Evolutionary conservation across 2,329 filamentous ascomycete species (phyloP).

Genomic region (Boeremia exigua): DNA sequence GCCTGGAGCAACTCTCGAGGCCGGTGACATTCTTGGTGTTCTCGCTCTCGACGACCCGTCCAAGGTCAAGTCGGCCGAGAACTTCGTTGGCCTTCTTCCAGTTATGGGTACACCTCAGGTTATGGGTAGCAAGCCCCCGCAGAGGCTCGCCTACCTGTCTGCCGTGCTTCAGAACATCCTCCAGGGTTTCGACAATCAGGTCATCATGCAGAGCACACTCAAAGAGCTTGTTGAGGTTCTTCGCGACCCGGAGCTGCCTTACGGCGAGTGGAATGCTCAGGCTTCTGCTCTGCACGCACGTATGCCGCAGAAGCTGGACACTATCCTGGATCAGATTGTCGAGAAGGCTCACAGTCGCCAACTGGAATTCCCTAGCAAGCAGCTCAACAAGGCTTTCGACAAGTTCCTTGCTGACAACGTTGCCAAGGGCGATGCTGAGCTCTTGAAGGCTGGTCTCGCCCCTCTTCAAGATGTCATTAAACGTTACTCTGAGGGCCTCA

Average conservation of each 20-base stretch:
- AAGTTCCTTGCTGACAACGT: constrained; percentile 92
- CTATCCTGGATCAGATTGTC: constrained; percentile 80
- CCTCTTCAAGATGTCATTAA: constrained; percentile 81
- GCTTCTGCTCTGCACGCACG: constrained; percentile 96
- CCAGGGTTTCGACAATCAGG: constrained; percentile 93
- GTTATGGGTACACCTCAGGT: constrained; percentile 85
- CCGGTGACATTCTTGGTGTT: constrained; percentile 98
- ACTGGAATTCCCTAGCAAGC: constrained; percentile 89
- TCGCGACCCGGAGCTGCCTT: constrained; percentile 87
- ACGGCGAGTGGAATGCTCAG: constrained; percentile 94
- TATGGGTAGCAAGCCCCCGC: constrained; percentile 87
- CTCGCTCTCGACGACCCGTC: constrained; percentile 93
- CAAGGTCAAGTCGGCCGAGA: constrained; percentile 94
- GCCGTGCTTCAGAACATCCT: constrained; percentile 87
- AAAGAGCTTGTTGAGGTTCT: constrained; percentile 91
- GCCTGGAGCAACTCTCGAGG: constrained; percentile 95
- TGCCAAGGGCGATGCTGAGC: constrained; percentile 71
- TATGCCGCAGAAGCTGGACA: constrained; percentile 93
- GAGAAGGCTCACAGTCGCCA: constrained; percentile 80
- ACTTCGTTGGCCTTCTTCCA: constrained; percentile 90
- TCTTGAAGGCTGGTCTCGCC: constrained; percentile 74
- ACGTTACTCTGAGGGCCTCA: constrained; percentile 84
- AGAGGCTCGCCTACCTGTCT: constrained; percentile 80
- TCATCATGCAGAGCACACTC: constrained; percentile 88
- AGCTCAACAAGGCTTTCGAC: constrained; percentile 79